Evolutionary conservation across 495 filamentous ascomycete genomes (phyloP), one percentile per base, ranked within the genome.

Genomic region (Penicillium mononematosum): DNA sequence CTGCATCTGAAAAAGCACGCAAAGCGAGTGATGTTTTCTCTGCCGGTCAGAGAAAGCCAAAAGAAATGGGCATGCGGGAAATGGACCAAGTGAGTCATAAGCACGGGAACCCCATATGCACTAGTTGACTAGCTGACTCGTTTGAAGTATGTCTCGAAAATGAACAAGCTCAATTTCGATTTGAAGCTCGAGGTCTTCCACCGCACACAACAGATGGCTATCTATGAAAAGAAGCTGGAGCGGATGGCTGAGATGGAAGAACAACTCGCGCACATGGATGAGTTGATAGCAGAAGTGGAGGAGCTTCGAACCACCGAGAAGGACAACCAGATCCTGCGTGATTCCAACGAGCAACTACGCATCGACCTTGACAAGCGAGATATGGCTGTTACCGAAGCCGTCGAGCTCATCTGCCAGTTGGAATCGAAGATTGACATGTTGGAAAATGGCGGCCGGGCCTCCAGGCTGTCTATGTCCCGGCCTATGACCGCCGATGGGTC

Each of bases 141-240:
- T 39, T 31, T 56, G 12, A 58, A 81, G 74, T 76, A 80, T 56
- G 71, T 82, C 47, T 83, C 80, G 2, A 89, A 83, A 46, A 74
- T 96, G 45, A 86, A 87, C 65, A 95, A 95, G 64, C 83, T 93
- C 65, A 94, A 96, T 62, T 97, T 96, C 65, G 89, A 92, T 65
- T 77, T 97, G 55, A 96, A 96, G 70, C 76, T 96, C 46, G 89
- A 93, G 58, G 77, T 96, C 2, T 89, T 83, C 62, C 88, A 96
- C 60, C 80, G 87, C 17, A 69, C 76, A 11, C 77, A 87, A 47
- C 83, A 90, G 32, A 78, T 90, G 58, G 72, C 78, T 16, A 73
- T 77, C n/a, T 50, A 92, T 52, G 87, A 91, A 68, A 81, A 85
- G 48, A 90, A 87, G 61, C 68, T 84, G 27, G 85, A 83, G 10